phyloP scores from a whole-genome alignment of 148 eudicot genomes.

The Spergularia bocconei region DNA sequence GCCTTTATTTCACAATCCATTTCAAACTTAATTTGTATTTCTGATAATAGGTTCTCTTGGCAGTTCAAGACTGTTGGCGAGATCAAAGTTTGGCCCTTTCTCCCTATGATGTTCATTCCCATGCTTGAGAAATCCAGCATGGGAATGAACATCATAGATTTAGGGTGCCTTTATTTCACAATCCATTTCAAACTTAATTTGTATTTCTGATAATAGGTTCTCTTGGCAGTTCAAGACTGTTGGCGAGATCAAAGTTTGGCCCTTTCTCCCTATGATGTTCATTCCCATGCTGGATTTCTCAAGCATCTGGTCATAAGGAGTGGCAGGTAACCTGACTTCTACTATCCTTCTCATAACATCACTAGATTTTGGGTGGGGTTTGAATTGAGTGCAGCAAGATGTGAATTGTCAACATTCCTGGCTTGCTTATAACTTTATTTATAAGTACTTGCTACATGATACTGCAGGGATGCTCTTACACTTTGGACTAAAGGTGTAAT shows the following conservation, averaged over 20 bases:
- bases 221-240: conserved; percentile 79
- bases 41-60: conserved; percentile 82
- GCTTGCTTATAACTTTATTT: no score
- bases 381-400: neutral
- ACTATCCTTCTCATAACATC: neutral
- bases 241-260: conserved; percentile 72
- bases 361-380: neutral
- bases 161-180: conserved; percentile 7
- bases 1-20: conserved; percentile 13
- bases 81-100: conserved; percentile 63
- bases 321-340: conserved; percentile 63
- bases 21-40: conserved; percentile 31
- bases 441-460: neutral
- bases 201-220: conserved; percentile 68
- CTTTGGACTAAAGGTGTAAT: neutral
- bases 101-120: conserved; percentile 77
- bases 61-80: conserved; percentile 88
- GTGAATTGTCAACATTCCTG: neutral
- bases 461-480: neutral
- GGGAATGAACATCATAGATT: no score
- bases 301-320: conserved; percentile 87
- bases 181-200: conserved; percentile 27
- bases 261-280: conserved; percentile 80
- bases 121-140: no score
- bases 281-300: conserved; percentile 78